A percentile compares a stretch with the other conserved stretches of the same genome.
phyloP scores from a whole-genome alignment of 345 rosid genomes.

The Hibiscus tridactylites region DNA sequence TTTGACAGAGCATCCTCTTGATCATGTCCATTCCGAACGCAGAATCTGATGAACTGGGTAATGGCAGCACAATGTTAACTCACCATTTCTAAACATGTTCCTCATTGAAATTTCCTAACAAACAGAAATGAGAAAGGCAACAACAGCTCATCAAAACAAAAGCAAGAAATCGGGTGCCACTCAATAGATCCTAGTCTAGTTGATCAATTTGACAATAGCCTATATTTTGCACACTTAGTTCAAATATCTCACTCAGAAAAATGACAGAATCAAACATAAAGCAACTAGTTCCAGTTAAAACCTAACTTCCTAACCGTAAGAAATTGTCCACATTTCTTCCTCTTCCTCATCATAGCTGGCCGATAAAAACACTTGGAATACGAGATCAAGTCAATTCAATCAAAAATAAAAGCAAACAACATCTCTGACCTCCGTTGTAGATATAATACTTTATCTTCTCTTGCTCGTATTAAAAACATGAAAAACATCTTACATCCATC shows the following conservation, averaged over 20 bases:
- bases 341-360: background rate
- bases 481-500: background rate
- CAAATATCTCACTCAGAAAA: background rate
- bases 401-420: background rate
- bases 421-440: background rate
- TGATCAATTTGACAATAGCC: background rate
- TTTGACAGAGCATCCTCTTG: conserved; percentile 94
- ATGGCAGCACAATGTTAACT: conserved; percentile 26
- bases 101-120: conserved; percentile 21
- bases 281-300: background rate
- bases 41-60: conserved; percentile 86
- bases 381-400: background rate
- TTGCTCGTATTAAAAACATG: background rate
- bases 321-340: background rate
- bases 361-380: background rate
- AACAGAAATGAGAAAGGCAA: conserved; percentile 17
- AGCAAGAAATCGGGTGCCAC: conserved; percentile 6
- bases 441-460: background rate
- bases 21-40: conserved; percentile 90
- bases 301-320: background rate
- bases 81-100: conserved; percentile 28
- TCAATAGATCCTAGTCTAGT: conserved; percentile 10
- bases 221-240: background rate
- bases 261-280: background rate
- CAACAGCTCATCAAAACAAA: conserved; percentile 24